Conservation (phyloP, 2,329 filamentous ascomycete genomes). For the Kalmusia sp. region DNA sequence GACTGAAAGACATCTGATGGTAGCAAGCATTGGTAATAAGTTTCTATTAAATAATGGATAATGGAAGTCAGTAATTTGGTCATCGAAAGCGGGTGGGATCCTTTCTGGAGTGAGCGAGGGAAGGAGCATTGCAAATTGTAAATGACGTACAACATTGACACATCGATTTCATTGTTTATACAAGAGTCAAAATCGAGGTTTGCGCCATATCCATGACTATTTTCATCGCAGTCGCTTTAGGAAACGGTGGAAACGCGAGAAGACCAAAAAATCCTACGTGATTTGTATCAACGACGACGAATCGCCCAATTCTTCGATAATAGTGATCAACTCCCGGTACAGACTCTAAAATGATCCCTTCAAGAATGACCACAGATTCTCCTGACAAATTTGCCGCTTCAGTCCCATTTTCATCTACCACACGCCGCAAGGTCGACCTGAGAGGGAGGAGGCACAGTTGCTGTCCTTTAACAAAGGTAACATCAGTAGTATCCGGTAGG, state of each 20-base stretch:
- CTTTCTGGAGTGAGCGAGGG: no score
- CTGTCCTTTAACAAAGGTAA: not conserved
- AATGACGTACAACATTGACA: no score
- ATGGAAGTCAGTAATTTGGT: no score
- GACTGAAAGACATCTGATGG: no score
- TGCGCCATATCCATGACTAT: not conserved
- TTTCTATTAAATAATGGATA: no score
- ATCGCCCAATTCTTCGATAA: not conserved
- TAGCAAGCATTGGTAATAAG: no score
- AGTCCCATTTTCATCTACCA: not conserved
- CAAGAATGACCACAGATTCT: not conserved
- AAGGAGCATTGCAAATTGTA: no score
- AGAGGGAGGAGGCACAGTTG: not conserved
- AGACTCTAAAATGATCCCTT: not conserved
- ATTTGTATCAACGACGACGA: not conserved
- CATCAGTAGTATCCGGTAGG: not conserved
- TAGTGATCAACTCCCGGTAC: not conserved
- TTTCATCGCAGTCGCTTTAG: not conserved
- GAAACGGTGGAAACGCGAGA: not conserved
- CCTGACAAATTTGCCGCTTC: not conserved
- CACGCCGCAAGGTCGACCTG: not conserved
- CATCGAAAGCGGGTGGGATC: no score
- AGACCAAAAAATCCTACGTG: not conserved
- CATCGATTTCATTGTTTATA: no score
- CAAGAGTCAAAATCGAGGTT: not conserved